A percentile compares a stretch with the other conserved stretches of the same genome.
These are phyloP conservation scores for Cinnamomum micranthum DNA, from an alignment of 164 flowering plant genomes.

Conservation along the genomic window DNA sequence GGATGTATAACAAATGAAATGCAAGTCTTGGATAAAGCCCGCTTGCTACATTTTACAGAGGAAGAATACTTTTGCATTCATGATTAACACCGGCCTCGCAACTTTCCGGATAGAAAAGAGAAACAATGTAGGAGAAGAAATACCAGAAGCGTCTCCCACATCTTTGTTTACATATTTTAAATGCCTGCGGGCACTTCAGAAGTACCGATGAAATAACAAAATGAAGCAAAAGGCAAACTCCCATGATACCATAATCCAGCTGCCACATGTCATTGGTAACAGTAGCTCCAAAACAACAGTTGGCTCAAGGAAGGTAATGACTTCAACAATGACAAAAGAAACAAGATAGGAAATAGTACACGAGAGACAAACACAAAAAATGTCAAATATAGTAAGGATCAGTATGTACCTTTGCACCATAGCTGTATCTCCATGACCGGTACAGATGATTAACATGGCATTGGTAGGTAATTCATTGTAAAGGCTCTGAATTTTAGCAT, in stretches of 20 bases:
- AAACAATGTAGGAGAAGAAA: too few species aligned
- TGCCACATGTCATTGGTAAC: neutral
- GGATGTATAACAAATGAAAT: too few species aligned
- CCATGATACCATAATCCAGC: neutral
- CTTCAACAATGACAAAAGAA: neutral
- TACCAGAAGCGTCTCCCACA: too few species aligned
- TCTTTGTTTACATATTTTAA: too few species aligned
- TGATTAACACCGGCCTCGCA: too few species aligned
- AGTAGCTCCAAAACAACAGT: neutral
- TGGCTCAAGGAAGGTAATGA: neutral
- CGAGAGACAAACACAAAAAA: neutral
- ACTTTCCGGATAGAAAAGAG: too few species aligned
- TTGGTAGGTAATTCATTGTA: conserved; percentile 58
- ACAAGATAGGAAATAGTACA: neutral
- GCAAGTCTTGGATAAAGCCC: too few species aligned
- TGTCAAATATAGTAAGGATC: neutral
- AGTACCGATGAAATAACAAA: too few species aligned
- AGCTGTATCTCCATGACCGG: conserved; percentile 95
- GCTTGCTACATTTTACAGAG: too few species aligned
- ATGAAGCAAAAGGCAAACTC: neutral
- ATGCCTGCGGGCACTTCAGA: too few species aligned
- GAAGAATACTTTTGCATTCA: too few species aligned
- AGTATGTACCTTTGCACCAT: conserved; percentile 59
- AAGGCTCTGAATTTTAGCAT: conserved; percentile 51
- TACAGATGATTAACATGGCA: conserved; percentile 80